Base-by-base conservation (phyloP, 2,329 filamentous ascomycete species). In the Aspergillus cejpii region DNA sequence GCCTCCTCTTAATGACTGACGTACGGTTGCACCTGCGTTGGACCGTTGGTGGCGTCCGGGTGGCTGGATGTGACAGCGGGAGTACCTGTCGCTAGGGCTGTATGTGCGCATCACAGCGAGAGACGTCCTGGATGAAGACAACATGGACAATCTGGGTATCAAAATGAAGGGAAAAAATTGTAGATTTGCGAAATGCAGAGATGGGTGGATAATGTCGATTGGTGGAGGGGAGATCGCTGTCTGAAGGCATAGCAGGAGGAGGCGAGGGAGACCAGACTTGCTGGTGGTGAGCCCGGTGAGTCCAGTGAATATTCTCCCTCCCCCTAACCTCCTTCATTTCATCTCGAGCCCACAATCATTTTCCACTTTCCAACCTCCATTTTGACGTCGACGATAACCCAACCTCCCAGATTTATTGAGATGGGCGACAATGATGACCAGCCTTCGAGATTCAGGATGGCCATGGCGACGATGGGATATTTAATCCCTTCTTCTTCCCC, bases 321-420 rank as follows among this genome's bases (percentile, higher is more conserved):
- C 14, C n/a, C 6, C n/a, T n/a, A n/a, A n/a, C n/a, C n/a, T n/a
- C n/a, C n/a, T n/a, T n/a, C n/a, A 5, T 34, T 34, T 19, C 15
- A 34, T 34, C 17, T 6, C 31, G 14, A 34, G 15, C 14, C 5
- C 31, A 34, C 31, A 34, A 17, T 15, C 31, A 34, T 10, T 21
- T 28, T 12, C 7, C n/a, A n/a, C n/a, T n/a, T n/a, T n/a, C 44
- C 42, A 21, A 36, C 39, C 45, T 24, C 6, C n/a, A n/a, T n/a
- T n/a, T n/a, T n/a, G n/a, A n/a, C 23, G 45, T 45, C 28, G 27
- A 45, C 44, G 44, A 50, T 45, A 44, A n/a, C n/a, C 50, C 52
- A 52, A 40, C 52, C 52, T 10, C 52, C 36, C 37, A n/a, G 45
- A n/a, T n/a, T 54, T 49, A 43, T 49, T 29, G 6, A 24, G 29